phyloP scores from a whole-genome alignment of 1,139 yeast species.

The Lodderomyces beijingensis region DNA sequence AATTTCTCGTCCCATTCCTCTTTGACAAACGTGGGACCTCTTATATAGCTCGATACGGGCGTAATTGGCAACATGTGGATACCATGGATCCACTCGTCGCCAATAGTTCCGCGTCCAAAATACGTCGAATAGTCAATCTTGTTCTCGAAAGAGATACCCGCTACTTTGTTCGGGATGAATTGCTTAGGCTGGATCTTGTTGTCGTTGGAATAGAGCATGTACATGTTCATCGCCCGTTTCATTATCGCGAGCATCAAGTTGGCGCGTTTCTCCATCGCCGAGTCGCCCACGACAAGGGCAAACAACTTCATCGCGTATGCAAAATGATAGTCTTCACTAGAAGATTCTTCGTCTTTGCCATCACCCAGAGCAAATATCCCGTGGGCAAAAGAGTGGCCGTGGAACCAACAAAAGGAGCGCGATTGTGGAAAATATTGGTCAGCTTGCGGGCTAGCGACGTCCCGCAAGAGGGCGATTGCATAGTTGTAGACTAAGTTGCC shows the following conservation, averaged over 20 bases:
- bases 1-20: conserved; percentile 44
- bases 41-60: conserved; percentile 37
- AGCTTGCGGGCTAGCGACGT: conserved; percentile 36
- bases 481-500: conserved; percentile 26
- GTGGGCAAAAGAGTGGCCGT: conserved; percentile 46
- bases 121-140: conserved; percentile 43
- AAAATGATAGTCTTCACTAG: conserved; percentile 44
- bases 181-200: conserved; percentile 36
- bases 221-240: conserved; percentile 40
- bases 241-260: conserved; percentile 41
- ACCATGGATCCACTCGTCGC: conserved; percentile 46
- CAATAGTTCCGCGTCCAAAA: conserved; percentile 41
- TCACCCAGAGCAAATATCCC: conserved; percentile 44
- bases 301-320: conserved; percentile 41
- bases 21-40: conserved; percentile 31
- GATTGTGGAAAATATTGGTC: conserved; percentile 39
- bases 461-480: conserved; percentile 33
- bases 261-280: conserved; percentile 34
- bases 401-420: conserved; percentile 43
- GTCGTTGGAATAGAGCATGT: conserved; percentile 39
- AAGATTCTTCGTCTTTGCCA: conserved; percentile 46
- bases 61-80: conserved; percentile 47
- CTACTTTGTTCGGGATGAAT: conserved; percentile 38
- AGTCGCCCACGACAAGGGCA: conserved; percentile 31
- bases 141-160: conserved; percentile 45